phyloP scores from a whole-genome alignment of 495 filamentous ascomycete genomes.

The Astrocystis sublimbata region DNA sequence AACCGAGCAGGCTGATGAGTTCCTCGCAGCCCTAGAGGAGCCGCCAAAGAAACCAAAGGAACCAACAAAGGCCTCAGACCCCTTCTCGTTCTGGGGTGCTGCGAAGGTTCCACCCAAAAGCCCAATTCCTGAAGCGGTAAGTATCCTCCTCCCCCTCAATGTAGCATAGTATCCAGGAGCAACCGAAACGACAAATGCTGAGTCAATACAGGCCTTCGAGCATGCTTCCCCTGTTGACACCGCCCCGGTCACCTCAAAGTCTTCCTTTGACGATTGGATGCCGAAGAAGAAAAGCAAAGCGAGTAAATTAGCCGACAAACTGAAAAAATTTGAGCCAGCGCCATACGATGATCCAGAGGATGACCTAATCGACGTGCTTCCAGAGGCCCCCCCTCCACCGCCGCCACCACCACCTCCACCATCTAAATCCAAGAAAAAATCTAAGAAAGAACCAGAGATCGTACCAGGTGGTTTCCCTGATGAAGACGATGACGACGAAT shows the following conservation, averaged over 20 bases:
- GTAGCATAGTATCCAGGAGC: slow-evolving; percentile 22
- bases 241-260: slow-evolving; percentile 36
- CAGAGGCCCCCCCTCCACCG: slow-evolving; percentile 33
- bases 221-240: slow-evolving; percentile 31
- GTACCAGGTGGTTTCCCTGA: slow-evolving; percentile 54
- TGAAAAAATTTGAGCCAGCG: slow-evolving; percentile 53
- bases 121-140: slow-evolving; percentile 29
- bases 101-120: slow-evolving; percentile 39
- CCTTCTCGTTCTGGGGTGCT: slow-evolving; percentile 52
- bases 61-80: slow-evolving; percentile 35
- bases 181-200: slow-evolving; percentile 41
- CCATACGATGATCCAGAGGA: slow-evolving; percentile 34
- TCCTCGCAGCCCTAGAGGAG: slow-evolving; percentile 28
- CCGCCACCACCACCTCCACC: slow-evolving; percentile 35
- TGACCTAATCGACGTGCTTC: slow-evolving; percentile 27
- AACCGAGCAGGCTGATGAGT: slow-evolving; percentile 39
- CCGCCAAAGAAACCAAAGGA: slow-evolving; percentile 38
- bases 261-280: slow-evolving; percentile 31
- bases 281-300: slow-evolving; percentile 45
- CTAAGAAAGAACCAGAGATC: slow-evolving; percentile 47
- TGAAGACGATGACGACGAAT: slow-evolving; percentile 4
- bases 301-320: slow-evolving; percentile 53
- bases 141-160: slow-evolving; percentile 15
- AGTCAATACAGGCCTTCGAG: slow-evolving; percentile 44
- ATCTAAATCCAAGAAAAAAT: too few species aligned